These are phyloP conservation scores for Podospora tetraspora DNA, from an alignment of 495 filamentous ascomycete species.

Conservation along the genomic window DNA sequence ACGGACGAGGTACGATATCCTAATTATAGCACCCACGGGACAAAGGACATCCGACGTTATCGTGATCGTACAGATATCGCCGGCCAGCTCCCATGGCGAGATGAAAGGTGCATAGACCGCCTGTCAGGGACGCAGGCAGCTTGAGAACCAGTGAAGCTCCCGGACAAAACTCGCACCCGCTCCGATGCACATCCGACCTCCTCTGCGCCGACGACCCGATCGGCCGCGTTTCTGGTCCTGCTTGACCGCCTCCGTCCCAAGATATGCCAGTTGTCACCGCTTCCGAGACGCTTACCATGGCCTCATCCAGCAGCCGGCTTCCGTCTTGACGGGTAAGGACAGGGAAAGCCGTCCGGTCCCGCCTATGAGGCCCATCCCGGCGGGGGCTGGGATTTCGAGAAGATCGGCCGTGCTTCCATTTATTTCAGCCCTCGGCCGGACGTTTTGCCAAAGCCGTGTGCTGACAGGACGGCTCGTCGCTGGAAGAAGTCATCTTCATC, in stretches of 20 bases:
- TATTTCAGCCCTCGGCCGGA: background rate
- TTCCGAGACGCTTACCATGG: conserved; percentile 1
- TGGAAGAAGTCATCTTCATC: background rate
- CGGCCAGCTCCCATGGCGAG: background rate
- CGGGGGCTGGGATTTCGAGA: conserved; percentile 20
- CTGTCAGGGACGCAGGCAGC: background rate
- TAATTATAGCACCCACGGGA: background rate
- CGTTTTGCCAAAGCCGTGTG: background rate
- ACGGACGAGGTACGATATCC: background rate
- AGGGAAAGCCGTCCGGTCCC: conserved; percentile 16
- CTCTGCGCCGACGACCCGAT: background rate
- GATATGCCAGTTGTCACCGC: background rate
- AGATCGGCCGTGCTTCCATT: conserved; percentile 18
- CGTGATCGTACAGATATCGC: background rate
- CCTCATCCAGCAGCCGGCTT: background rate
- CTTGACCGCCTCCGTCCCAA: background rate
- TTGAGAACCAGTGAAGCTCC: background rate
- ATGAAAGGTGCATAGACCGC: background rate
- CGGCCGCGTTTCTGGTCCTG: background rate
- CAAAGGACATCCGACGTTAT: background rate
- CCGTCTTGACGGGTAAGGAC: conserved; percentile 15
- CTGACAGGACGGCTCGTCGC: background rate
- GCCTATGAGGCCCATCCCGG: conserved; percentile 4
- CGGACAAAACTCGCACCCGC: background rate
- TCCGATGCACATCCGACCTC: background rate